Evolutionary conservation across 2,329 filamentous ascomycete species (phyloP), one percentile per base, ranked within the genome.

Genomic region (Hypoxylon sp.): DNA sequence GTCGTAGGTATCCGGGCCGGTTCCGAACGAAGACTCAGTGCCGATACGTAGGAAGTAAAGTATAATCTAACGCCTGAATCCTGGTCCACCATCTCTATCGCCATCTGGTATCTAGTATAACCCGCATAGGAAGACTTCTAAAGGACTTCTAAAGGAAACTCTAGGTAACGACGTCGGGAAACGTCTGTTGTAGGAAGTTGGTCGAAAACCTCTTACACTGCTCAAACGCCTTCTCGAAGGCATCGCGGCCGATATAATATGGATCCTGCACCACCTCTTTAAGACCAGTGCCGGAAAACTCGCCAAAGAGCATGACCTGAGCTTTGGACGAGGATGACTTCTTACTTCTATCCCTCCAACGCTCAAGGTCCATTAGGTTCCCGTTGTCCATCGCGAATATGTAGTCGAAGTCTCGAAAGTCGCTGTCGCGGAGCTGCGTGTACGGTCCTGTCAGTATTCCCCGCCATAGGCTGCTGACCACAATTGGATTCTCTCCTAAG

Each of bases 371-470:
- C 50, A 88, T 87, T 49, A 97, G 81, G 76, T 98, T 98, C 47
- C 88, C 87, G 50, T 87, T 83, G 75, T 99, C 95, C 95, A 99
- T 99, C 64, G 92, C 94, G 59, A 99, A 89, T 63, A 99, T 89
- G 79, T 97, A 98, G 78, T 98, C 93, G 74, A 97, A 98, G 15
- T 85, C 84, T 58, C 88, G 81, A 72, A 98, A 96, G 78, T 99
- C 95, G 53, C 85, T 84, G 0, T 82, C 78, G 4, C 80, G 79
- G 51, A 89, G 76, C 85, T 87, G 58, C 46, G 53, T 1, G 22
- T 22, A 43, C 41, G 19, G 4, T 22, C 28, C 15, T 19, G 46
- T 64, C 19, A 57, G 56, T 32, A 24, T 6, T 15, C 44, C 1
- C 3, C 24, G 32, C 32, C 47, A 37, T 48, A 26, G 17, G 20